Base-by-base conservation (phyloP, 208 protist species). In the Crithidia sp. region DNA sequence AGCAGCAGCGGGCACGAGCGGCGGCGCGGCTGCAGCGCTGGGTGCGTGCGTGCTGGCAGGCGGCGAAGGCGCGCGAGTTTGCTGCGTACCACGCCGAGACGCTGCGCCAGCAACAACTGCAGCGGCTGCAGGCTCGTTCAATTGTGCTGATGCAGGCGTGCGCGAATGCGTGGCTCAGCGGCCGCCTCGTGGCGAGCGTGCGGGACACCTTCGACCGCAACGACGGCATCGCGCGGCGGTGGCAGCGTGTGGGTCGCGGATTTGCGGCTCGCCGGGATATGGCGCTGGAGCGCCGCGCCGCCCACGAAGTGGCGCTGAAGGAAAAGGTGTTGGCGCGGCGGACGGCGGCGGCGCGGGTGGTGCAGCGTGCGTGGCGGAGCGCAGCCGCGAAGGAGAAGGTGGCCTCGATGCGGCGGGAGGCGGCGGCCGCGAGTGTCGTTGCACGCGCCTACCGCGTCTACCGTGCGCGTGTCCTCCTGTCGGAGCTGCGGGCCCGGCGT, bases 311-410 rank as follows among this genome's bases (percentile, higher is more conserved):
- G 19, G 60, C 66, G 2, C 41, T 71, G 45, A 49, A 82, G 19
- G 85, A 90, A 54, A 55, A 50, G 16, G 78, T 86, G 60, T 59
- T 49, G 9, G 65, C 69, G 19, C 41, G 67, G 56, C 74, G 77
- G 10, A 84, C 58, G 7, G 84, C 77, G 6, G 87, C 89, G 0
- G 90, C 84, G 44, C 82, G 67, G 41, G 81, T 94, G 45, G 45
- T 97, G 58, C 93, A 97, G 80, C 86, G 88, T 2, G 91, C 91
- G 44, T 95, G 87, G 89, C 86, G 91, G 7, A 85, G 81, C 61
- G 87, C 87, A 3, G 62, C 82, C 12, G 90, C 89, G 36, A 91
- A 91, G 75, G 74, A 82, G n/a, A 80, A 55, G 14, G 85, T 90
- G 17, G 84, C 83, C 74, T 79, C 81, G 49, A 66, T 82, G 74